Evolutionary conservation across 306 rosid genomes (phyloP).

Genomic region (Lathyrus oleraceus): DNA sequence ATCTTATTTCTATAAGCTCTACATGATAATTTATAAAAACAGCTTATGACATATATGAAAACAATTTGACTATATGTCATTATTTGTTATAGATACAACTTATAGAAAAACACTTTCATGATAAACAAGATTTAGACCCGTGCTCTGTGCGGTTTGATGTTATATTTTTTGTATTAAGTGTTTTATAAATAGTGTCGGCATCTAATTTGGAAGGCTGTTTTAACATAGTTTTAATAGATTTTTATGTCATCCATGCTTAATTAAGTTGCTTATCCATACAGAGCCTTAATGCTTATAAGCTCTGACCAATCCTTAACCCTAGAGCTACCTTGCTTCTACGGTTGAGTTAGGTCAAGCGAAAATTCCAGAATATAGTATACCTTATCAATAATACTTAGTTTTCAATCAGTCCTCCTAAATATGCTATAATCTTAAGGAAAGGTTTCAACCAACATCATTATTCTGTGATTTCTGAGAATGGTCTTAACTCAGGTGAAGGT

Average conservation of each 20-base stretch:
- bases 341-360: neutral
- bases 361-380: neutral
- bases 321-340: neutral
- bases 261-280: neutral
- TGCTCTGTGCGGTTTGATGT: no score
- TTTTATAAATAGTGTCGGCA: no score
- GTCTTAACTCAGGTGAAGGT: conserved; percentile 79
- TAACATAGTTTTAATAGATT: neutral
- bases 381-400: neutral
- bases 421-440: conserved; percentile 25
- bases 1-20: neutral
- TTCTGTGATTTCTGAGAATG: conserved; percentile 34
- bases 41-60: neutral
- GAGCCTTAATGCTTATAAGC: neutral
- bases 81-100: neutral
- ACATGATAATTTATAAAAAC: neutral
- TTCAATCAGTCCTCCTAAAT: conserved; percentile 23
- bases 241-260: neutral
- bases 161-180: no score
- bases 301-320: neutral
- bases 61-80: neutral
- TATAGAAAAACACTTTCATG: neutral
- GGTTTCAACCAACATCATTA: conserved; percentile 28
- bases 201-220: no score
- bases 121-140: neutral